Evolutionary conservation across 345 rosid genomes (phyloP), one percentile per base, ranked within the genome.

Genomic region (Aegle marmelos): DNA sequence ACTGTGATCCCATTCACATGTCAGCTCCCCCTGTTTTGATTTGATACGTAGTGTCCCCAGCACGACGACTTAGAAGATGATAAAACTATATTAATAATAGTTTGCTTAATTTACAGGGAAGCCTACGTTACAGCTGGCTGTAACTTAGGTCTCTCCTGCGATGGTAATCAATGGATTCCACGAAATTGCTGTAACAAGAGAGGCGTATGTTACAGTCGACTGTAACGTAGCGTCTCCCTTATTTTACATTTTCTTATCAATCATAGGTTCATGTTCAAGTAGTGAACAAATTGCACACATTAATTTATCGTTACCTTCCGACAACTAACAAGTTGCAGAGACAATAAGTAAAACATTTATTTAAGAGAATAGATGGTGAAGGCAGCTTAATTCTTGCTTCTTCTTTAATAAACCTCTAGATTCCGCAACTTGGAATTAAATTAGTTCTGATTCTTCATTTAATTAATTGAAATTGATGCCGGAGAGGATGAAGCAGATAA

Each of bases 1-100:
- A 74, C 58, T 19, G 68, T 31, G n/a, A 31, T 53, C 27, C 27
- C 53, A 45, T 10, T 50, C 31, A 76, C 24, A 24, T 66, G 79
- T 76, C 79, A 48, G 72, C 63, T 76, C 54, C 54, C 33, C 31
- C 50, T 63, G n/a, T 17, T 5, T 22, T 73, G 48, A 54, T 54
- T 71, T 54, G 60, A 27, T 41, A 70, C 37, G 25, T 11, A 72
- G 28, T 56, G 75, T 72, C 60, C 45, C 63, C 63, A 72, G 62
- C 14, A 72, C 33, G 21, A 72, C 63, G 22, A 56, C 63, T 31
- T 22, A 10, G 50, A 31, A 48, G 31, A 72, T 11, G 3, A 72
- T 57, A 33, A 72, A 22, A 34, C 64, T 33, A 13, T 28, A n/a
- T 57, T 22, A 70, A 56, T 72, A 34, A 58, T 2, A 17, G 63